Conservation (phyloP, 2,329 filamentous ascomycete genomes). For the Dothideomycetes sp. region DNA sequence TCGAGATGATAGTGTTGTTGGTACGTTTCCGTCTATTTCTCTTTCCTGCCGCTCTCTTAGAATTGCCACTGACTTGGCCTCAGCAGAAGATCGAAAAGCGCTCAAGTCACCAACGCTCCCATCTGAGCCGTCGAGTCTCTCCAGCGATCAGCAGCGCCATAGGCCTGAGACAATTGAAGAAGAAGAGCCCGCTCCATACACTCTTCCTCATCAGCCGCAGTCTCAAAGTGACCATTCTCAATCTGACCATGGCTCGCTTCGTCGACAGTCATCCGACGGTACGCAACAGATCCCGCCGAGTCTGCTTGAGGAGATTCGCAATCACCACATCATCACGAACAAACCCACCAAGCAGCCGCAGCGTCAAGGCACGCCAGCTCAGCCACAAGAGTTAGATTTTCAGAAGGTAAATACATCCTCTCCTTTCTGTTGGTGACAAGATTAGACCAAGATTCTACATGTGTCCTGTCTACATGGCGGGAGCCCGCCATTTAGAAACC, state of each 20-base stretch:
- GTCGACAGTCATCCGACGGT: background rate
- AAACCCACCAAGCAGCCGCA: slow-evolving; percentile 16
- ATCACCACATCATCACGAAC: slow-evolving; percentile 30
- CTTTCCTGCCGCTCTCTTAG: background rate
- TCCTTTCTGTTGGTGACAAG: background rate
- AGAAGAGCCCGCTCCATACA: background rate
- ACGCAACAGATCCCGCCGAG: slow-evolving; percentile 34
- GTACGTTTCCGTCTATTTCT: background rate
- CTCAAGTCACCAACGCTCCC: background rate
- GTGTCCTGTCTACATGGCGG: background rate
- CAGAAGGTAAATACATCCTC: background rate
- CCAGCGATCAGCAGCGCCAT: too few relatives aligned
- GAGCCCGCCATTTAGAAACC: background rate
- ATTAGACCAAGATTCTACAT: background rate
- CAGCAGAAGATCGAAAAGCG: background rate
- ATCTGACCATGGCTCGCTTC: background rate
- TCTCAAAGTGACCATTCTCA: background rate
- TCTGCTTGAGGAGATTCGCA: slow-evolving; percentile 46
- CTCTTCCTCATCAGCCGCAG: background rate
- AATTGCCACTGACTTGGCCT: background rate
- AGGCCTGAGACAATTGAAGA: too few relatives aligned
- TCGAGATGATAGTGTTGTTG: background rate
- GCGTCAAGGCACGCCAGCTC: background rate
- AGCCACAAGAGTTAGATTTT: background rate
- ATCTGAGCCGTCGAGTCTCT: too few relatives aligned